Conservation (phyloP, 2,329 filamentous ascomycete genomes). For the Sporothrix brunneoviolacea region DNA sequence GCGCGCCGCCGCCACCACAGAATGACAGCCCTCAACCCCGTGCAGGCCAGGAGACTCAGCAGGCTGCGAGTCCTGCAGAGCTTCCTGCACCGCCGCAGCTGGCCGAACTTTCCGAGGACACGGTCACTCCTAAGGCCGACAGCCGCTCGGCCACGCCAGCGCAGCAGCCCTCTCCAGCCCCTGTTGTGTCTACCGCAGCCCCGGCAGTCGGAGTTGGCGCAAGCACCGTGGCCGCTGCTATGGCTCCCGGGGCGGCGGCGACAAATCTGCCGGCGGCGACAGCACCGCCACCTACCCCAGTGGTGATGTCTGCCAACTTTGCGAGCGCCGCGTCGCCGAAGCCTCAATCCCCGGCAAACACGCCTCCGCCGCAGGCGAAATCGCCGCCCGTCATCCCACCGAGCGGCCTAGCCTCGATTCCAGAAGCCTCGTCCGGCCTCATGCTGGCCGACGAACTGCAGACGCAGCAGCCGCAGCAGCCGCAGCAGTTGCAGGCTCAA, state of each 20-base stretch:
- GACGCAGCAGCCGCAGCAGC: background rate
- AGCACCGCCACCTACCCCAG: background rate
- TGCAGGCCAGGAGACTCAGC: no score
- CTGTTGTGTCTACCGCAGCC: no score
- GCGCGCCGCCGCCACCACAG: background rate
- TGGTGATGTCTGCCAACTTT: constrained; percentile 3
- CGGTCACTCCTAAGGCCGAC: no score
- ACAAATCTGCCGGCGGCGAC: background rate
- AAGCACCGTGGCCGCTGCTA: no score
- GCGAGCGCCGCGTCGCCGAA: background rate
- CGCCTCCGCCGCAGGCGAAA: background rate
- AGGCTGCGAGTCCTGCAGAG: no score
- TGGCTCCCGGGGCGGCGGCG: no score
- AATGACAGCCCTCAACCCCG: background rate
- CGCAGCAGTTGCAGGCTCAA: background rate
- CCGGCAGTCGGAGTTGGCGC: no score
- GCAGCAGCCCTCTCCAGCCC: no score
- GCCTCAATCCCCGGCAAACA: background rate
- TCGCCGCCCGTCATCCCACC: background rate
- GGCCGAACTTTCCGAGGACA: no score
- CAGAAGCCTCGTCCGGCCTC: constrained; percentile 25
- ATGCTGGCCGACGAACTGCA: constrained; percentile 21
- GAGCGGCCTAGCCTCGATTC: constrained; percentile 3
- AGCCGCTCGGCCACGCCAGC: no score
- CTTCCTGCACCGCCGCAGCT: no score